phyloP scores from a whole-genome alignment of 23 red algal genomes.

The Gracilaria vermiculophylla region DNA sequence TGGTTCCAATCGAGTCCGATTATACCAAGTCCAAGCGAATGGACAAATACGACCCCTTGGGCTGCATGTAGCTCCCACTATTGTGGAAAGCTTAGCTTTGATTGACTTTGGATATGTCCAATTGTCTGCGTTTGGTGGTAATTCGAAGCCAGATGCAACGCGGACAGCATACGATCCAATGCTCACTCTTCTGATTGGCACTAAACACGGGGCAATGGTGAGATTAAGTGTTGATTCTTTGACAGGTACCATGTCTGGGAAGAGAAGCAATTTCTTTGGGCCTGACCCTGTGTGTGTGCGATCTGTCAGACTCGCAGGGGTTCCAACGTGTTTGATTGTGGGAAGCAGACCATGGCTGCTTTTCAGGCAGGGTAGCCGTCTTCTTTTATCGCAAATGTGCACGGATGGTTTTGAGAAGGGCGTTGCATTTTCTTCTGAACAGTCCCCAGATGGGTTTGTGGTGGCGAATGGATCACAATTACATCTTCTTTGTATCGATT shows the following conservation, averaged over 20 bases:
- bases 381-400: constrained; percentile 32
- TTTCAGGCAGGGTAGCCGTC: constrained; percentile 34
- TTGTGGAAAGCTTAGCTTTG: constrained; percentile 35
- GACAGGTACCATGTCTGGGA: constrained; percentile 67
- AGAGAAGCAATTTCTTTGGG: constrained; percentile 73
- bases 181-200: constrained; percentile 70
- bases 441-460: constrained; percentile 68
- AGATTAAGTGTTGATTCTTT: constrained; percentile 40
- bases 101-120: constrained; percentile 39
- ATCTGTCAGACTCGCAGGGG: constrained; percentile 26
- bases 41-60: constrained; percentile 28
- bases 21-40: constrained; percentile 54
- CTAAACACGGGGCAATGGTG: constrained; percentile 48
- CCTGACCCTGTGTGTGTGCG: constrained; percentile 45
- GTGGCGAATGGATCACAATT: constrained; percentile 29
- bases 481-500: constrained; percentile 54
- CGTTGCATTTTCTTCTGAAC: constrained; percentile 51
- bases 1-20: constrained; percentile 11
- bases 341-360: constrained; percentile 60
- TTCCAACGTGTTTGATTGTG: constrained; percentile 14
- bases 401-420: constrained; percentile 21
- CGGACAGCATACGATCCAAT: constrained; percentile 4
- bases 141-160: background rate
- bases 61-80: constrained; percentile 52
- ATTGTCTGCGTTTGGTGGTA: background rate